phyloP scores from a whole-genome alignment of 345 rosid genomes.

The Syzygium aromaticum region DNA sequence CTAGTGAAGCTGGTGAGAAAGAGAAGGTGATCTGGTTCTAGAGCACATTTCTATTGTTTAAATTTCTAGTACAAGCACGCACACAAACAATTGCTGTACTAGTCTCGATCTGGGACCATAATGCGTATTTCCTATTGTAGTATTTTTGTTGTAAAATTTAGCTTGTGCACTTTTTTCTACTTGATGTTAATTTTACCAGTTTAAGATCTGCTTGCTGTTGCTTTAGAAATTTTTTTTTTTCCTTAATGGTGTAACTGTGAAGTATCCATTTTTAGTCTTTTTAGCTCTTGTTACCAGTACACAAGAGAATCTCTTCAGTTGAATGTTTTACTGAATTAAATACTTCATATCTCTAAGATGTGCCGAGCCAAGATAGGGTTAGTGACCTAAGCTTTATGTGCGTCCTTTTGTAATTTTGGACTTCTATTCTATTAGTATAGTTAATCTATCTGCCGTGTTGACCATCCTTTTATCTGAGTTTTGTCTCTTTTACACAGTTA shows the following conservation, averaged over 20 bases:
- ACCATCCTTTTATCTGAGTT: not conserved
- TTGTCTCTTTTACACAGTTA: not conserved
- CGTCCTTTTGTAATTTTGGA: not conserved
- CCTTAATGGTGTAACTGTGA: not conserved
- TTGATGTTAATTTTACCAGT: not conserved
- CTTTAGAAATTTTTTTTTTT: not conserved
- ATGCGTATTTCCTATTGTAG: not conserved
- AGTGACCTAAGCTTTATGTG: not conserved
- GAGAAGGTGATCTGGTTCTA: constrained; percentile 47
- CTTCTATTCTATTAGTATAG: not conserved
- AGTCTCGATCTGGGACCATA: not conserved
- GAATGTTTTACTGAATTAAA: not conserved
- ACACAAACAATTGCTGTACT: not conserved
- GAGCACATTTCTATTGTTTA: not conserved
- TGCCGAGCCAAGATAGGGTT: not conserved
- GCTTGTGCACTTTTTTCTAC: not conserved
- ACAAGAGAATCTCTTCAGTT: not conserved
- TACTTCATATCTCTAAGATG: not conserved
- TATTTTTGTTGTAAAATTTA: not conserved
- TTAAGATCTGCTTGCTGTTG: not conserved
- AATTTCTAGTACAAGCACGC: not conserved
- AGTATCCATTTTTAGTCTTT: not conserved
- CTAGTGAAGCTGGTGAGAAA: constrained; percentile 65
- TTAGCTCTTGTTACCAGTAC: not conserved
- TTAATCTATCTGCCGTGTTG: not conserved